Base-by-base conservation (phyloP, 2,329 filamentous ascomycete species). In the Microsporum ferrugineum region DNA sequence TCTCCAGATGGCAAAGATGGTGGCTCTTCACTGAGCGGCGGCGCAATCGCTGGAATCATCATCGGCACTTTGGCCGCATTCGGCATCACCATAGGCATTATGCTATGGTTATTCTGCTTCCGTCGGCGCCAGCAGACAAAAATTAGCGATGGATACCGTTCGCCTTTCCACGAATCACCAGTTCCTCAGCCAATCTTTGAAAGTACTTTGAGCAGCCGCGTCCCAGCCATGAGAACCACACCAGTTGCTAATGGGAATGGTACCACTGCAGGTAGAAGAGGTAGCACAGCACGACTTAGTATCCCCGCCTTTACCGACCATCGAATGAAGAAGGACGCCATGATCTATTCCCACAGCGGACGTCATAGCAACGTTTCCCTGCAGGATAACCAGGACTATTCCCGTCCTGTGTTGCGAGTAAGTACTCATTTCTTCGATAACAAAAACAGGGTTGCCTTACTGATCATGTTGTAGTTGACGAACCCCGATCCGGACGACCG, bases 381-480 rank as follows among this genome's bases (percentile, higher is more conserved):
- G 23, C 76, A 77, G 63, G 77, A 79, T 63, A 74, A 78, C 61
- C 74, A 77, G 66, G 77, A 79, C 64, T 79, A 79, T 67, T 77
- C 76, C 38, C 71, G 77, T 31, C 76, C 75, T 51, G 75, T 77
- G 38, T 66, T 77, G 65, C 73, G 75, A 45, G 75, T 77, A 63
- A 68, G 75, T 71, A 29, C 36, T 43, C 3, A 38, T 14, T 38
- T 49, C 6, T 10, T 8, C 14, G 8, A 2, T 39, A 39, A 56
- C 17, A 7, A 3, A 43, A 47, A 38, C 14, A n/a, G 31, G 5
- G 8, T 34, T 39, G 10, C 17, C 27, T n/a, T 43, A 41, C 62
- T 61, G 41, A 31, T 3, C 43, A 38, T 58, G n/a, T 27, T 57
- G 5, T 45, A 65, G 64, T 60, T 65, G 53, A 64, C 64, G 39